Percentiles rank a stretch among this genome's conserved stretches.
Conservation (phyloP, 768 basidiomycete genomes). For the Sporobolomyces roseus region DNA sequence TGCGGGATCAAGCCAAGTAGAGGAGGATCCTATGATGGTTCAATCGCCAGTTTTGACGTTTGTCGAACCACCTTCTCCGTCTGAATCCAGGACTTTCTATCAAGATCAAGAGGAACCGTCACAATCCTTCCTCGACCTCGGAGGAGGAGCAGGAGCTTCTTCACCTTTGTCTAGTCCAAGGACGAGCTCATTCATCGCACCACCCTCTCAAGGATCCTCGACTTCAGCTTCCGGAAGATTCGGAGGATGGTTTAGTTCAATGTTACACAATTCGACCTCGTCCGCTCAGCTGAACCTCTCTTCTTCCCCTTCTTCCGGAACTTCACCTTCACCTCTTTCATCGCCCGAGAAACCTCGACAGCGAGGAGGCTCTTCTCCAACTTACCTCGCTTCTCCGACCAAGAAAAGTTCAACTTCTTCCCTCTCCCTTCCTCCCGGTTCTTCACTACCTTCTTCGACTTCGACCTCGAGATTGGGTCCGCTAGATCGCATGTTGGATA, state of each 20-base stretch:
- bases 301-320: slow-evolving; percentile 9
- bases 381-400: slow-evolving; percentile 7
- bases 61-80: slow-evolving; percentile 15
- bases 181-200: background rate
- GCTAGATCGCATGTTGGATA: slow-evolving; percentile 69
- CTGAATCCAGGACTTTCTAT: background rate
- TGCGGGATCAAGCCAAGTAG: background rate
- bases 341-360: background rate
- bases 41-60: slow-evolving; percentile 7
- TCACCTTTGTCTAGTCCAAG: slow-evolving; percentile 1
- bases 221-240: slow-evolving; percentile 13
- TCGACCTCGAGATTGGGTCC: slow-evolving; percentile 29
- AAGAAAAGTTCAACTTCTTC: slow-evolving; percentile 14
- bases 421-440: slow-evolving; percentile 7
- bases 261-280: slow-evolving; percentile 16
- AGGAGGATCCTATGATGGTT: background rate
- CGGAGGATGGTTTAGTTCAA: slow-evolving; percentile 41
- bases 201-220: background rate
- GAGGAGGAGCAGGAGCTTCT: no score
- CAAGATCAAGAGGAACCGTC: background rate
- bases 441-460: background rate
- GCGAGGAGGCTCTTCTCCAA: background rate
- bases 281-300: background rate
- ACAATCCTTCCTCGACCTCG: no score
- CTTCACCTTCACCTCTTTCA: background rate